A percentile compares a stretch with the other conserved stretches of the same genome.
Conservation (phyloP, 306 rosid species). For the Sophora flavescens region DNA sequence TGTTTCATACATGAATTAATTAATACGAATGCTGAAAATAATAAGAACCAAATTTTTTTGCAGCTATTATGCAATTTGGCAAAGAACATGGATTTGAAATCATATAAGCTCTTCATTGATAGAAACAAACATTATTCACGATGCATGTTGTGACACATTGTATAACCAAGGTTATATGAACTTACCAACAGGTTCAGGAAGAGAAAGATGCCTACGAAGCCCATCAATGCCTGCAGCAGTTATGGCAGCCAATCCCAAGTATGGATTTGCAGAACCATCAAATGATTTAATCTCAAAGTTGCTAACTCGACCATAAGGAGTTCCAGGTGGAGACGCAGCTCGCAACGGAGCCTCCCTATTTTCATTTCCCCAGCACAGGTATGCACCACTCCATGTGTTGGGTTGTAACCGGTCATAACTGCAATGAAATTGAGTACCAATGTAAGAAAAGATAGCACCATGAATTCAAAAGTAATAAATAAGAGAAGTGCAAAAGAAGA, state of each 20-base stretch:
- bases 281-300: slow-evolving; percentile 91
- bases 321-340: slow-evolving; percentile 89
- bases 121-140: slow-evolving; percentile 3
- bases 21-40: slow-evolving; percentile 1
- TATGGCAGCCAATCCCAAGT: slow-evolving; percentile 85
- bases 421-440: slow-evolving; percentile 31
- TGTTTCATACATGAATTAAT: slow-evolving; percentile 51
- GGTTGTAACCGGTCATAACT: slow-evolving; percentile 93
- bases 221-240: slow-evolving; percentile 94
- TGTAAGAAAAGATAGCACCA: slow-evolving; percentile 24
- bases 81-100: slow-evolving; percentile 14
- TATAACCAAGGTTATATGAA: slow-evolving; percentile 16
- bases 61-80: background rate
- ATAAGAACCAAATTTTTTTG: background rate
- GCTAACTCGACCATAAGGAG: slow-evolving; percentile 68
- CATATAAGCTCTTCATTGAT: background rate
- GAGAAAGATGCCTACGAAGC: slow-evolving; percentile 76
- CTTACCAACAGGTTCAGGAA: slow-evolving; percentile 89
- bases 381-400: slow-evolving; percentile 91
- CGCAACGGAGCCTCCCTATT: slow-evolving; percentile 89
- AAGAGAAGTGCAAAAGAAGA: background rate
- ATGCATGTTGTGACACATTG: slow-evolving; percentile 1
- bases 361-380: slow-evolving; percentile 92
- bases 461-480: background rate
- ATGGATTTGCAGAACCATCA: slow-evolving; percentile 93